Base-by-base conservation (phyloP, 495 filamentous ascomycete genomes). In the Venustampulla echinocandica region DNA sequence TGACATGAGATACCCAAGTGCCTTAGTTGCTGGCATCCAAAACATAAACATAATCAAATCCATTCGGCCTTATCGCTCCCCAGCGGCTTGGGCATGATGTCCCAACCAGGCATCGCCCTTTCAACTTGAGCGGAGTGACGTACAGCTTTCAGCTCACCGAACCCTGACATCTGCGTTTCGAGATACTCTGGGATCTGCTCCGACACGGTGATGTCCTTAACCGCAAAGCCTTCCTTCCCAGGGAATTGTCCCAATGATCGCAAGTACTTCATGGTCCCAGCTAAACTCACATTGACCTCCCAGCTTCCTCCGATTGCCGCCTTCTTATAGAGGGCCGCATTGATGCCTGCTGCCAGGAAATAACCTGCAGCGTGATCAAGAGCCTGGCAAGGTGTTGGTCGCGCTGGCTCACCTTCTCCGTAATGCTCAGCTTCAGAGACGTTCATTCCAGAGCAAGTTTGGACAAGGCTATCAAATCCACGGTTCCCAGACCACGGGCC, bases 231-330 rank as follows among this genome's bases (percentile, higher is more conserved):
- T n/a, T 42, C 32, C 1, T 64, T 61, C 0, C 60, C 62, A 1
- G 70, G 52, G 55, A 76, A 77, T 49, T 73, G 64, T 0, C 76
- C 75, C 10, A 78, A 54, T 3, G 65, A 65, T 42, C 75, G 69
- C 41, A 81, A 65, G 25, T 71, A 69, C 23, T 76, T 68, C 51
- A 74, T 68, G 55, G 77, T 77, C 43, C 77, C 71, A 59, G 72
- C 72, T 27, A 79, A 58, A 2, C 67, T 72, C 3, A 71, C 67
- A 34, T 68, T 69, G 41, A 69, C 71, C 52, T 71, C 69, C 47
- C 69, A 75, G 0, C 68, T 69, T 1, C 74, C 74, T 10, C 70
- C 71, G 13, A 56, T 49, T 32, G 60, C 66, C 5, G 70, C 69
- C 10, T 70, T 67, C 49, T 69, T 59, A 50, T 72, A 71, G 7